Conservation (phyloP, 441 rosid genomes). For the Pelargonium australe region DNA sequence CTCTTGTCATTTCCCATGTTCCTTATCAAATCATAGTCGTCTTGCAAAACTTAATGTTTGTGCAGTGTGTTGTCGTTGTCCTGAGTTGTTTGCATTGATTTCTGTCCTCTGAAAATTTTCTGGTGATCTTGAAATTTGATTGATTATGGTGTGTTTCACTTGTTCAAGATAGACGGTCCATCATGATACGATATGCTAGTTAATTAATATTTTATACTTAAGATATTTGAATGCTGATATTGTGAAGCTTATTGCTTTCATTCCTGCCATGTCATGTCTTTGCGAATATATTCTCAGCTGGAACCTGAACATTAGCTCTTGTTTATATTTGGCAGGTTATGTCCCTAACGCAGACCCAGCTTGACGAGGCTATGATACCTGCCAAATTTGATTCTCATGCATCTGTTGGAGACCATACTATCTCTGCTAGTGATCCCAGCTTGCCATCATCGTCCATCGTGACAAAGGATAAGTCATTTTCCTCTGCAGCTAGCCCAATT, state of each 20-base stretch:
- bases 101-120: no score
- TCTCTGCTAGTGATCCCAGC: constrained; percentile 45
- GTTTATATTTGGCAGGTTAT: constrained; percentile 52
- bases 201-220: neutral
- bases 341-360: constrained; percentile 81
- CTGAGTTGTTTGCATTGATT: no score
- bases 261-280: neutral
- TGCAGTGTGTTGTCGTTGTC: no score
- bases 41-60: no score
- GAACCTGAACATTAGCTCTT: constrained; percentile 22
- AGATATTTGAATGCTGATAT: neutral
- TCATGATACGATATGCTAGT: neutral
- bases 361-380: constrained; percentile 89
- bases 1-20: no score
- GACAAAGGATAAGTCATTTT: constrained; percentile 57
- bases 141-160: no score
- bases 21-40: no score
- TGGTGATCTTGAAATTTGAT: no score
- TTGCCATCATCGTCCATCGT: constrained; percentile 44
- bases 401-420: constrained; percentile 58
- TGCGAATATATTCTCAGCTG: neutral
- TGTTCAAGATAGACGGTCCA: neutral
- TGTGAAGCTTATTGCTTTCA: constrained; percentile 9
- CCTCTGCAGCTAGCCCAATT: constrained; percentile 66
- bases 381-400: constrained; percentile 56